Percentiles rank a stretch among this genome's conserved stretches.
phyloP scores from a whole-genome alignment of 331 rosid genomes.

The Malus hybrid region DNA sequence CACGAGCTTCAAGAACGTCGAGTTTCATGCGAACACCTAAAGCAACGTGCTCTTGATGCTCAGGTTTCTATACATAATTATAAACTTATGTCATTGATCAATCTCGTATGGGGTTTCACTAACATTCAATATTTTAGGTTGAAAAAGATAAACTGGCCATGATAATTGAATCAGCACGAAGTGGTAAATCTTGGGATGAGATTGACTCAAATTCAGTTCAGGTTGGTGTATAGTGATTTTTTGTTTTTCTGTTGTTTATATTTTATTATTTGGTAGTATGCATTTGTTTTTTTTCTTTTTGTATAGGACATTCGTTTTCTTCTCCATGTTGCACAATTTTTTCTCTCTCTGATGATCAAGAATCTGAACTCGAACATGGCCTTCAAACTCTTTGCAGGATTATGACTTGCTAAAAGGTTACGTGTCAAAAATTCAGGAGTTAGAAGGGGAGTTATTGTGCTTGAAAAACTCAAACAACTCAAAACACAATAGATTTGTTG shows the following conservation, averaged over 20 bases:
- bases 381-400: constrained; percentile 39
- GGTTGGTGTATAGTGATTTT: constrained; percentile 29
- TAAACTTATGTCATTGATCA: background rate
- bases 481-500: constrained; percentile 31
- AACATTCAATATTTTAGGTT: constrained; percentile 38
- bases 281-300: background rate
- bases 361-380: constrained; percentile 6
- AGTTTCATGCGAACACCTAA: constrained; percentile 46
- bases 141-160: constrained; percentile 60
- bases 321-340: background rate
- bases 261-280: background rate
- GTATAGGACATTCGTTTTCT: background rate
- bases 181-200: constrained; percentile 90
- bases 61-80: constrained; percentile 42
- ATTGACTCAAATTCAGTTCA: constrained; percentile 52
- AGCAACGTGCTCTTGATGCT: constrained; percentile 59
- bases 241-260: background rate
- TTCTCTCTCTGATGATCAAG: constrained; percentile 2
- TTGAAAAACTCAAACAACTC: constrained; percentile 32
- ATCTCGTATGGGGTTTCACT: background rate
- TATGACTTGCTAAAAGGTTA: constrained; percentile 52
- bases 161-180: constrained; percentile 64
- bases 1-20: constrained; percentile 63
- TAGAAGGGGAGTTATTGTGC: constrained; percentile 60
- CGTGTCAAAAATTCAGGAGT: constrained; percentile 59